A percentile compares a stretch with the other conserved stretches of the same genome.
Evolutionary conservation across 176 grass and related monocot genomes (phyloP).

Genomic region (Hyparrhenia diplandra): DNA sequence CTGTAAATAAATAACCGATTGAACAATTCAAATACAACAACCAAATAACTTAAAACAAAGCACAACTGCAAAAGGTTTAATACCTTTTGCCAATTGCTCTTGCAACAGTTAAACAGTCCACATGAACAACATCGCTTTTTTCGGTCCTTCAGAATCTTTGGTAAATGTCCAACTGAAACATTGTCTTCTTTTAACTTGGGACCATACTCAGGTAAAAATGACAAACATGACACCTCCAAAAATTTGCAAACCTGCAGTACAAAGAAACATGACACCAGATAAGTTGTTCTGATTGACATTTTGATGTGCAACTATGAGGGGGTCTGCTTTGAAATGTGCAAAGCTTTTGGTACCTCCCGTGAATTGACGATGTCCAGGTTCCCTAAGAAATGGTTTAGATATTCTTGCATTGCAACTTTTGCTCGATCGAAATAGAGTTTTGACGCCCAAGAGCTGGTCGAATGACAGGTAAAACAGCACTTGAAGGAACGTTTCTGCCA

Average conservation of each 20-base stretch:
- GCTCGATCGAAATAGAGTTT: slow-evolving; percentile 86
- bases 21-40: slow-evolving; percentile 26
- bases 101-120: slow-evolving; percentile 75
- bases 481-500: slow-evolving; percentile 99
- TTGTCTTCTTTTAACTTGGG: slow-evolving; percentile 95
- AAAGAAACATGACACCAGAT: not conserved
- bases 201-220: slow-evolving; percentile 93
- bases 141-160: slow-evolving; percentile 73
- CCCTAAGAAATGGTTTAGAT: slow-evolving; percentile 93
- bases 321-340: not conserved
- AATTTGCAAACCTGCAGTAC: slow-evolving; percentile 85
- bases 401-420: slow-evolving; percentile 94
- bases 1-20: slow-evolving; percentile 44
- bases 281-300: not conserved
- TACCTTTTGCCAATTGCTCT: slow-evolving; percentile 98
- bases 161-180: slow-evolving; percentile 88
- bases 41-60: slow-evolving; percentile 22
- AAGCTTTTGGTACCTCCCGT: slow-evolving; percentile 59
- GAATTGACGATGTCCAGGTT: slow-evolving; percentile 99
- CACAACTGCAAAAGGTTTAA: not conserved
- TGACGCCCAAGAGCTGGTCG: slow-evolving; percentile 84
- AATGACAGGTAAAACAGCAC: slow-evolving; percentile 95
- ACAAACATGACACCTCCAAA: slow-evolving; percentile 92
- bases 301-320: slow-evolving; percentile 16
- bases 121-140: slow-evolving; percentile 64